These are phyloP conservation scores for Quambalaria eucalypti DNA, from an alignment of 1,284 basidiomycete genomes.

Conservation along the genomic window DNA sequence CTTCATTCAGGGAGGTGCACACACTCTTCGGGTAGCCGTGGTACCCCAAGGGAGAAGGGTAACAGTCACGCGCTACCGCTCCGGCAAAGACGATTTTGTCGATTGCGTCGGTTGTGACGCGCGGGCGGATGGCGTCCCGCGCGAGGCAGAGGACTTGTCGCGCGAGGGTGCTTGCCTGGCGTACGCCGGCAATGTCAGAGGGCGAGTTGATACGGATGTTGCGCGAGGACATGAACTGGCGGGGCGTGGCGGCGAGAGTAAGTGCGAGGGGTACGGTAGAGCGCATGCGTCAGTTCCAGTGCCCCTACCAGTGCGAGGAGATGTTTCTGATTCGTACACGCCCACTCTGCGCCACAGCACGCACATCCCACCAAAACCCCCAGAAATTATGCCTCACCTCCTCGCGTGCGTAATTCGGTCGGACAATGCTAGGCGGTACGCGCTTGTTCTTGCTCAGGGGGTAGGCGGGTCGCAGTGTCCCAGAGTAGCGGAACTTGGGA, in stretches of 20 bases:
- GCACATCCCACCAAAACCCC: constrained; percentile 16
- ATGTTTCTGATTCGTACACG: not conserved
- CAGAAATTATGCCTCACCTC: constrained; percentile 24
- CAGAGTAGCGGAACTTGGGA: not conserved
- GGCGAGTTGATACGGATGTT: constrained; percentile 37
- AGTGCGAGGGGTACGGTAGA: no score
- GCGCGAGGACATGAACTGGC: constrained; percentile 32
- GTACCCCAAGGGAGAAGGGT: constrained; percentile 91
- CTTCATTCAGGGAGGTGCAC: constrained; percentile 89
- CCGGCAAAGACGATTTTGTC: constrained; percentile 93
- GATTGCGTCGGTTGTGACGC: constrained; percentile 81
- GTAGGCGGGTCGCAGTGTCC: constrained; percentile 33
- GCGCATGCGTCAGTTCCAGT: not conserved
- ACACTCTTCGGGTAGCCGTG: constrained; percentile 87
- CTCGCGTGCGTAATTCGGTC: constrained; percentile 45
- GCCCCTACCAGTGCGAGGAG: not conserved
- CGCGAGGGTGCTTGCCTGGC: constrained; percentile 57
- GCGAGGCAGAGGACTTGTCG: constrained; percentile 85
- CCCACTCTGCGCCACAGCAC: not conserved
- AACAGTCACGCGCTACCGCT: constrained; percentile 78
- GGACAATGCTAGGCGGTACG: constrained; percentile 36
- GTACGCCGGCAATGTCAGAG: constrained; percentile 37
- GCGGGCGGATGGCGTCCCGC: constrained; percentile 72
- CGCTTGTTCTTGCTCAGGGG: constrained; percentile 37
- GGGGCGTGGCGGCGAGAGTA: not conserved